These are phyloP conservation scores for Saccharomycopsis synnaedendra DNA, from an alignment of 805 yeast species.

Conservation along the genomic window DNA sequence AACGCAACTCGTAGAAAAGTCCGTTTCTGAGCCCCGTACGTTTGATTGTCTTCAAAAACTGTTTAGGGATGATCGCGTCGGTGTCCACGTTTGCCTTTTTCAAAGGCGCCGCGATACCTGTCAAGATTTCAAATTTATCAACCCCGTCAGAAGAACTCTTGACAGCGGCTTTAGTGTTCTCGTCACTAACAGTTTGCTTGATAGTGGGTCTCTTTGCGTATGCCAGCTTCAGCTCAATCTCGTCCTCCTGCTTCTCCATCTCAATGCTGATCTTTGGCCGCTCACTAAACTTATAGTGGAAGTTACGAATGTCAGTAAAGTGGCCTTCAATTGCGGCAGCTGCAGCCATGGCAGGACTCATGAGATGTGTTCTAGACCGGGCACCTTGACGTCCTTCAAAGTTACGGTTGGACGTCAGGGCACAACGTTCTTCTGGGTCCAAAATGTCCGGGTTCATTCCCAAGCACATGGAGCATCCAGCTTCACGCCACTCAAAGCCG, in stretches of 20 bases:
- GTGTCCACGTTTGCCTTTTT: conserved; percentile 95
- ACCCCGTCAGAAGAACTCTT: conserved; percentile 34
- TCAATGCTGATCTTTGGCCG: conserved; percentile 38
- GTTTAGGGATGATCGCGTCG: conserved; percentile 98
- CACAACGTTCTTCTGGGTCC: conserved; percentile 93
- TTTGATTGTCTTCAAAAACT: conserved; percentile 93
- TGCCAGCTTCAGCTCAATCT: not conserved
- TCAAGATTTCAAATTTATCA: conserved; percentile 45
- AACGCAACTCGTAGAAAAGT: conserved; percentile 85
- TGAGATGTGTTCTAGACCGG: conserved; percentile 84
- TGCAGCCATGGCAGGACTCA: conserved; percentile 99
- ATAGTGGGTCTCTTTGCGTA: not conserved
- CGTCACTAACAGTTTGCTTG: conserved; percentile 29
- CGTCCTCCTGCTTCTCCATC: conserved; percentile 19
- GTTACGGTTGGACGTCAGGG: conserved; percentile 96
- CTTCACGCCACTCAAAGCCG: conserved; percentile 98
- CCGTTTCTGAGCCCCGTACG: conserved; percentile 89
- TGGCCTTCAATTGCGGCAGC: conserved; percentile 93
- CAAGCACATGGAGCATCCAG: conserved; percentile 98
- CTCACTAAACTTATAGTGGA: conserved; percentile 42
- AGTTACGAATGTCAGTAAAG: conserved; percentile 83
- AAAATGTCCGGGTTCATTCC: conserved; percentile 99
- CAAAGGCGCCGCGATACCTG: conserved; percentile 88
- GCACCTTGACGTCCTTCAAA: conserved; percentile 99
- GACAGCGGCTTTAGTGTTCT: conserved; percentile 49